Evolutionary conservation across 441 rosid species (phyloP).

Genomic region (Hura crepitans): DNA sequence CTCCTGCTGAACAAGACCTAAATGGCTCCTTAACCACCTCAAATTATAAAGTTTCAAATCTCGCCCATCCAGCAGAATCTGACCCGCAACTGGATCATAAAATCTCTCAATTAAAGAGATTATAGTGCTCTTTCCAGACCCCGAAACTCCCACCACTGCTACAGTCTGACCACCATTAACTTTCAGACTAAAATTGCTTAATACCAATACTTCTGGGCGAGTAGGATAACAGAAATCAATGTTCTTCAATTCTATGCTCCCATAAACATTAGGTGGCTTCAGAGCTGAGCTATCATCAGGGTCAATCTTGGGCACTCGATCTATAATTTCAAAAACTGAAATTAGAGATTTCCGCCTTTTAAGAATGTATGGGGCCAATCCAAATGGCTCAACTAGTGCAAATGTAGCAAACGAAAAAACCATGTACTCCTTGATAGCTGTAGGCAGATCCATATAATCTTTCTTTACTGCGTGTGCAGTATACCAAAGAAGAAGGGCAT

Average conservation of each 20-base stretch:
- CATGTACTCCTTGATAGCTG: slow-evolving; percentile 89
- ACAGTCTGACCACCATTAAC: slow-evolving; percentile 90
- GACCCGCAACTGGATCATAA: slow-evolving; percentile 98
- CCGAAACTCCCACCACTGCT: slow-evolving; percentile 96
- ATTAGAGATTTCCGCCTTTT: slow-evolving; percentile 87
- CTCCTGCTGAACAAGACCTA: slow-evolving; percentile 93
- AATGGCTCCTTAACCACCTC: slow-evolving; percentile 90
- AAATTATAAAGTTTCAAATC: slow-evolving; percentile 80
- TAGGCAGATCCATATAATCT: slow-evolving; percentile 44
- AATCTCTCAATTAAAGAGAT: slow-evolving; percentile 91
- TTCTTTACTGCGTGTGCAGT: slow-evolving; percentile 64
- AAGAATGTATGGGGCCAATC: slow-evolving; percentile 96
- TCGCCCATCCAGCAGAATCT: slow-evolving; percentile 81
- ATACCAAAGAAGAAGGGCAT: slow-evolving; percentile 96
- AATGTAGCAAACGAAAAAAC: slow-evolving; percentile 98
- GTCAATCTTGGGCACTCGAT: slow-evolving; percentile 86
- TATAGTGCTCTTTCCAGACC: slow-evolving; percentile 99
- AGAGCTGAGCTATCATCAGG: slow-evolving; percentile 90
- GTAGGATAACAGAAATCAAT: slow-evolving; percentile 93
- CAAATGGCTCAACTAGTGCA: slow-evolving; percentile 98
- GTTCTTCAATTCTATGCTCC: slow-evolving; percentile 90
- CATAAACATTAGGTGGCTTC: slow-evolving; percentile 92
- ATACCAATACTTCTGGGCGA: slow-evolving; percentile 83
- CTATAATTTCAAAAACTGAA: slow-evolving; percentile 94
- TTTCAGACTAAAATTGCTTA: slow-evolving; percentile 95